These are phyloP conservation scores for Calocybe gambosa DNA, from an alignment of 1,284 basidiomycete genomes.

Conservation along the genomic window DNA sequence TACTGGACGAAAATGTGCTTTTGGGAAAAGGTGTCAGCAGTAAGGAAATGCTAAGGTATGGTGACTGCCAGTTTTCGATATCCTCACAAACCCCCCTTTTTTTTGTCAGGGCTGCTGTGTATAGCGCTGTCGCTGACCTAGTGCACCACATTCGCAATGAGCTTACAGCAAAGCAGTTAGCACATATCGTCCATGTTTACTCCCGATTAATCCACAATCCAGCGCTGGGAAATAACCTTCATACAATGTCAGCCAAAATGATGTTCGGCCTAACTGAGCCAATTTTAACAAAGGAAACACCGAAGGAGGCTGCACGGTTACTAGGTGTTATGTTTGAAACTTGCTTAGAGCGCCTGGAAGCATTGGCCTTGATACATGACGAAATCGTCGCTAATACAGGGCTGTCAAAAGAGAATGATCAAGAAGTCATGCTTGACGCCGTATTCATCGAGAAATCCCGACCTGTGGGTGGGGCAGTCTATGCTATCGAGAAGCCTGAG, in stretches of 20 bases:
- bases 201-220: slow-evolving; percentile 89
- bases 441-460: slow-evolving; percentile 73
- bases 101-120: slow-evolving; percentile 66
- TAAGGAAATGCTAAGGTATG: slow-evolving; percentile 77
- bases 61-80: not conserved
- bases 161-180: slow-evolving; percentile 74
- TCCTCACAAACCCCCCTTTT: slow-evolving; percentile 1
- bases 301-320: slow-evolving; percentile 60
- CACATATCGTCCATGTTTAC: slow-evolving; percentile 80
- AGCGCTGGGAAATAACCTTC: slow-evolving; percentile 74
- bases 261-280: slow-evolving; percentile 88
- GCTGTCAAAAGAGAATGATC: slow-evolving; percentile 41
- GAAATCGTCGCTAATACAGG: slow-evolving; percentile 47
- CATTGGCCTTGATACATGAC: slow-evolving; percentile 65
- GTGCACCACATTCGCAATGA: slow-evolving; percentile 90
- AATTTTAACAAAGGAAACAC: slow-evolving; percentile 70
- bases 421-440: slow-evolving; percentile 37
- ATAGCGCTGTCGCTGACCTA: slow-evolving; percentile 88
- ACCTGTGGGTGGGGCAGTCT: slow-evolving; percentile 70
- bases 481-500: slow-evolving; percentile 73
- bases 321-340: slow-evolving; percentile 78
- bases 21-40: slow-evolving; percentile 80
- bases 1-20: slow-evolving; percentile 90
- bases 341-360: slow-evolving; percentile 83
- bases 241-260: slow-evolving; percentile 92